These are phyloP conservation scores for Chrysoporthe puriensis DNA, from an alignment of 2,329 filamentous ascomycete species.

Conservation along the genomic window DNA sequence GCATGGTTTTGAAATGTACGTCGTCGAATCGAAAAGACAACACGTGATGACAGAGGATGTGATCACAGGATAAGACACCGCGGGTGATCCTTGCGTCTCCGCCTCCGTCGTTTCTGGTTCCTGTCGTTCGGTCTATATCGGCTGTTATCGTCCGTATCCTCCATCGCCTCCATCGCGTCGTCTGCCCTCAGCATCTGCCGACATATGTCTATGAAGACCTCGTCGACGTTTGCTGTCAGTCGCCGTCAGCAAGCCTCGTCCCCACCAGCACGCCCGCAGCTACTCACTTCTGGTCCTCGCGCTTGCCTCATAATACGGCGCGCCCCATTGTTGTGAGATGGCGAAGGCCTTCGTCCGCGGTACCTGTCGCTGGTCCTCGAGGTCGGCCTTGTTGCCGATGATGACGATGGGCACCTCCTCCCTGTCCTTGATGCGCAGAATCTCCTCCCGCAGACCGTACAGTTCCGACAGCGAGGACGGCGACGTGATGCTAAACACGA, in stretches of 20 bases:
- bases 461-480: constrained; percentile 82
- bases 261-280: background rate
- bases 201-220: constrained; percentile 84
- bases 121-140: constrained; percentile 26
- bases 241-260: constrained; percentile 32
- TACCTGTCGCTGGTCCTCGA: constrained; percentile 83
- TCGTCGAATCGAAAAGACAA: constrained; percentile 17
- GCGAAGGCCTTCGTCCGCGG: constrained; percentile 79
- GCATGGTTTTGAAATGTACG: background rate
- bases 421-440: constrained; percentile 88
- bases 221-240: constrained; percentile 77
- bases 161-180: constrained; percentile 40
- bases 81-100: constrained; percentile 27
- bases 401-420: constrained; percentile 85
- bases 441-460: constrained; percentile 81
- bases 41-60: background rate
- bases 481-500: constrained; percentile 91
- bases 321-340: constrained; percentile 84
- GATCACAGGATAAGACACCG: constrained; percentile 27
- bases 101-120: constrained; percentile 22
- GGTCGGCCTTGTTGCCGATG: constrained; percentile 88
- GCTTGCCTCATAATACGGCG: constrained; percentile 89
- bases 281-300: constrained; percentile 71
- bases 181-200: constrained; percentile 81
- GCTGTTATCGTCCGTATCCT: constrained; percentile 13